Base-by-base conservation (phyloP, 352 stramenopile species). In the Phytophthora multivora region DNA sequence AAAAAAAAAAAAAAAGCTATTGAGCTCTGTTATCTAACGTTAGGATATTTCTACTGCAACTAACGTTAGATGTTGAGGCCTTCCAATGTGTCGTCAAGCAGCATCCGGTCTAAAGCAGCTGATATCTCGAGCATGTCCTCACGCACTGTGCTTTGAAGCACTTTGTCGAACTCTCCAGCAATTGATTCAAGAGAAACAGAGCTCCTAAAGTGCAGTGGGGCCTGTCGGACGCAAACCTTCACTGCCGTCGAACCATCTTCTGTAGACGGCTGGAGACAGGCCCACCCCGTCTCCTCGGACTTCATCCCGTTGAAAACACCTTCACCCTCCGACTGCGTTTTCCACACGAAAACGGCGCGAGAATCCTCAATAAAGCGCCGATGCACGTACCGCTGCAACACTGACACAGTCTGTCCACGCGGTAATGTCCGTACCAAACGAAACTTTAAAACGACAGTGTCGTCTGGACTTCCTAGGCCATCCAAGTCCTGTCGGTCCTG, bases 251-350 rank as follows among this genome's bases (percentile, higher is more conserved):
- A 50, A 10, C 18, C 55, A 28, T 66, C 28, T 21, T 62, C 42
- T 0, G 15, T n/a, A 15, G 56, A 57, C 11, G 62, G 56, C 1
- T 59, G 62, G 2, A 82, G 60, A 5, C 77, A 65, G 11, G 74
- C 63, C 77, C 80, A 89, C 0, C 80, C 80, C 0, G 75, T 88
- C 23, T 90, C 73, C 31, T 88, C 75, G 33, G 71, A 73, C 33
- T 66, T 71, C 59, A 86, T 69, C 0, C 71, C 71, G 13, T 42
- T 63, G 18, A 78, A 67, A 12, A 63, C 4, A 2, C 59, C 57
- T 48, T 75, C 66, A n/a, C 73, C 71, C 30, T 84, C 64, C 0
- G 69, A 73, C 6, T 76, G 52, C 0, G 52, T 61, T 33, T 78
- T 80, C 78, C 80, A 90, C 2, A 86, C 76, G 4, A 80, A 33